Evolutionary conservation across 2,329 filamentous ascomycete species (phyloP).

Genomic region (Pyrenochaeta sp.): DNA sequence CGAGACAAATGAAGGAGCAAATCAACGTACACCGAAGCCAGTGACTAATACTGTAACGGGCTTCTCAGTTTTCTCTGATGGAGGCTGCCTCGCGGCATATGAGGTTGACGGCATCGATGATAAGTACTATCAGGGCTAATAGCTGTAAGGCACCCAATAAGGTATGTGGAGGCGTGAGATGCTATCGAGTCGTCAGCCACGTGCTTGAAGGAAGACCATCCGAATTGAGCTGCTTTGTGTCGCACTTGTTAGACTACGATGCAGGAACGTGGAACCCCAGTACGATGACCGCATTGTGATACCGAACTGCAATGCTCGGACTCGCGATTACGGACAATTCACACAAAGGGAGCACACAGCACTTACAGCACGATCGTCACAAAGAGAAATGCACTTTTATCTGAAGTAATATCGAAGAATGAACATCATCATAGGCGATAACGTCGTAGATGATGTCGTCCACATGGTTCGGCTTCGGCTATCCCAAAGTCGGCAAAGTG

Average conservation of each 20-base stretch:
- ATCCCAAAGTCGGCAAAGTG: background rate
- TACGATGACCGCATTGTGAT: background rate
- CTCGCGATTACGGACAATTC: background rate
- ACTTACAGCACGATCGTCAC: background rate
- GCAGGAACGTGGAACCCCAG: background rate
- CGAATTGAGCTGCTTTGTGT: background rate
- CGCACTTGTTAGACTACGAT: background rate
- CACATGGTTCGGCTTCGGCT: background rate
- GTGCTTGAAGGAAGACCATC: background rate
- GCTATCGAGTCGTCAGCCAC: slow-evolving; percentile 10
- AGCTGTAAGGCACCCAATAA: background rate
- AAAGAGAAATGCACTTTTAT: background rate
- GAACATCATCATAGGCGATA: background rate
- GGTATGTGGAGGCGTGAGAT: background rate
- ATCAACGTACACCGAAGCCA: slow-evolving; percentile 45
- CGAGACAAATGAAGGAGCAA: background rate
- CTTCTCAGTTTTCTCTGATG: slow-evolving; percentile 35
- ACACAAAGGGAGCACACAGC: background rate
- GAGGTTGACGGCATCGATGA: slow-evolving; percentile 25
- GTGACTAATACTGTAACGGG: slow-evolving; percentile 49
- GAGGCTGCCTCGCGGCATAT: slow-evolving; percentile 42
- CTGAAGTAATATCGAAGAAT: background rate
- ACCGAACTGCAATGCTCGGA: background rate
- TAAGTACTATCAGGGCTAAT: slow-evolving; percentile 1
- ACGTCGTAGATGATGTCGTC: background rate